Evolutionary conservation across 2,329 filamentous ascomycete species (phyloP).

Genomic region (Fusarium tricinctum): DNA sequence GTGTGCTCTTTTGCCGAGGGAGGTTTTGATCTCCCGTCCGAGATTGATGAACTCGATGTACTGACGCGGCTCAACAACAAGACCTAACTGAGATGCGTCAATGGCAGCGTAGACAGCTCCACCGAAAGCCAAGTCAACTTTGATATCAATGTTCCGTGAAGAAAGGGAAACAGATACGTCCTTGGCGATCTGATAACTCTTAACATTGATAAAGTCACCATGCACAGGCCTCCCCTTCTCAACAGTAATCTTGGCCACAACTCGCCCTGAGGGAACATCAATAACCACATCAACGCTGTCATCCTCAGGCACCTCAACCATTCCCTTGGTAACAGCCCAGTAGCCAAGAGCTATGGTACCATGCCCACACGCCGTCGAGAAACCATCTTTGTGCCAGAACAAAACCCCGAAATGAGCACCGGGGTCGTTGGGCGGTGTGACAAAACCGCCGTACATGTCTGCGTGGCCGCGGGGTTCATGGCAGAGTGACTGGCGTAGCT

Average conservation of each 20-base stretch:
- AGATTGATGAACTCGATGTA: conserved; percentile 33
- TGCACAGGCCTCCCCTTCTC: conserved; percentile 4
- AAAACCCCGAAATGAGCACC: conserved; percentile 46
- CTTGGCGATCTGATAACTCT: conserved; percentile 35
- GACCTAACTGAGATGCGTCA: conserved; percentile 20
- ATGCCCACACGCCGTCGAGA: conserved; percentile 49
- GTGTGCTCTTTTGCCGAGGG: conserved; percentile 16
- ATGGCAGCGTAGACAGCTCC: conserved; percentile 37
- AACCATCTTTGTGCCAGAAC: conserved; percentile 51
- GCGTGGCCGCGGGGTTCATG: conserved; percentile 40
- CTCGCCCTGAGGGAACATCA: conserved; percentile 37
- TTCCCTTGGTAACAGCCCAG: conserved; percentile 37
- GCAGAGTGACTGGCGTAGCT: conserved; percentile 33
- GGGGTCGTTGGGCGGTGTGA: conserved; percentile 41
- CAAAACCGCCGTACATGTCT: conserved; percentile 49
- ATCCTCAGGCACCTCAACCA: conserved; percentile 7
- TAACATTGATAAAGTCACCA: conserved; percentile 40
- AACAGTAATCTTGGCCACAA: conserved; percentile 9
- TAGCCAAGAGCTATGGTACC: conserved; percentile 49
- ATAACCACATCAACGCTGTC: conserved; percentile 32
- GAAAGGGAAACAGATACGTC: conserved; percentile 3
- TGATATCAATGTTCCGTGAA: not conserved
- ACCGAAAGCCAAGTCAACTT: conserved; percentile 18
- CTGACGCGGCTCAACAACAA: conserved; percentile 23
- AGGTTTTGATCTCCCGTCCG: conserved; percentile 37